Base-by-base conservation (phyloP, 2,329 filamentous ascomycete species). In the Sclerotinia minor region DNA sequence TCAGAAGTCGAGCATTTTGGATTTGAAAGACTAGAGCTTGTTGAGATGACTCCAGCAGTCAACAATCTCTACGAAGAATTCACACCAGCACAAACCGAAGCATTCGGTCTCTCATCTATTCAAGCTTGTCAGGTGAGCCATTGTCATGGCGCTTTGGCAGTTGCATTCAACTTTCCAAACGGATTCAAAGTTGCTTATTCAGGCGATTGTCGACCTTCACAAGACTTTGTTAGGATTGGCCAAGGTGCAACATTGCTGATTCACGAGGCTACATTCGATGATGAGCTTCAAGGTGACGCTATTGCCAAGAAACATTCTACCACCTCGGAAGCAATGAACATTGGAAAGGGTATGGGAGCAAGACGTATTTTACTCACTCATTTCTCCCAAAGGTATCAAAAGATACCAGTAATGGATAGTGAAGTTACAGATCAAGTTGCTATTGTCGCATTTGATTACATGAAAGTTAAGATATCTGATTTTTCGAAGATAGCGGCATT, bases 231-330 rank as follows among this genome's bases (percentile, higher is more conserved):
- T 0, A 73, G 79, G 17, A 90, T 94, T 63, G 96, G 92, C 57
- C 80, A 81, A 57, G 88, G 88, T 70, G 89, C 90, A 2, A 96
- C 94, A 19, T 84, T 99, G 8, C 86, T 97, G 6, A 87, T 99
- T 67, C 95, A 99, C 81, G 95, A 99, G 83, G 94, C 93, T 70
- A 99, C 95, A 0, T 98, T 99, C 76, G 92, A 95, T 73, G 92
- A 97, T 76, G 92, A 95, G 74, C 85, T 97, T 73, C 74, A 79
- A 50, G 86, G 84, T 21, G 94, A 97, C 75, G 95, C 95, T 5
- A 77, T 84, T 38, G 91, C 90, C 64, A 99, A 99, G 85, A 93
- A 90, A 76, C 95, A 99, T 81, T 92, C 86, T 50, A 99, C 95
- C 11, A 92, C 93, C 70, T 85, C 85, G 19, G 95, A 99, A 80